Conservation (phyloP, 495 filamentous ascomycete species). For the Hyaloscypha variabilis region DNA sequence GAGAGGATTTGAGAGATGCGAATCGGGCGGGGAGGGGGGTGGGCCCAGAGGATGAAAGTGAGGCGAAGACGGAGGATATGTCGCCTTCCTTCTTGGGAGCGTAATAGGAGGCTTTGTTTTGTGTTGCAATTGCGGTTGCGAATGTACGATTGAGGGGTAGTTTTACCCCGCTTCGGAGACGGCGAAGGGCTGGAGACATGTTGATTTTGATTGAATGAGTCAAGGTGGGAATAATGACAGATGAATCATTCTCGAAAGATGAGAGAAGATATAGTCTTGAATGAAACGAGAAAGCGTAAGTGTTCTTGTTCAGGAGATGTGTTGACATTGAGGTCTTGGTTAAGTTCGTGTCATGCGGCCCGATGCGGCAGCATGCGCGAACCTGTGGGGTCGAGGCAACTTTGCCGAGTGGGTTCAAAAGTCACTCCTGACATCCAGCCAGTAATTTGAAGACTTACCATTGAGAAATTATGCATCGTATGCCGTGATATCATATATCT, state of each 20-base stretch:
- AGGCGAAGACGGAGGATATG: slow-evolving; percentile 84
- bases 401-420: too few species aligned
- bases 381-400: not conserved
- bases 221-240: not conserved
- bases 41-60: slow-evolving; percentile 66
- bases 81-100: slow-evolving; percentile 57
- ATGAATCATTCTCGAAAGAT: not conserved
- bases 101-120: not conserved
- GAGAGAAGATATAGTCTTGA: not conserved
- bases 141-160: slow-evolving; percentile 5
- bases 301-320: not conserved
- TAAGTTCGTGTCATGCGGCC: not conserved
- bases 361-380: not conserved
- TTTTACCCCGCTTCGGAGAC: not conserved
- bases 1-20: slow-evolving; percentile 64
- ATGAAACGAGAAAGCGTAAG: not conserved
- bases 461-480: too few species aligned
- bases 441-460: too few species aligned
- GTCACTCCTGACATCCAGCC: too few species aligned
- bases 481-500: not conserved
- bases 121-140: slow-evolving; percentile 3
- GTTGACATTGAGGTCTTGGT: not conserved
- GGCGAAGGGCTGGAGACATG: slow-evolving; percentile 7
- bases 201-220: not conserved
- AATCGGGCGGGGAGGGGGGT: slow-evolving; percentile 72